phyloP scores from a whole-genome alignment of 169 alveolate species.

The Ichthyophthirius multifiliis region DNA sequence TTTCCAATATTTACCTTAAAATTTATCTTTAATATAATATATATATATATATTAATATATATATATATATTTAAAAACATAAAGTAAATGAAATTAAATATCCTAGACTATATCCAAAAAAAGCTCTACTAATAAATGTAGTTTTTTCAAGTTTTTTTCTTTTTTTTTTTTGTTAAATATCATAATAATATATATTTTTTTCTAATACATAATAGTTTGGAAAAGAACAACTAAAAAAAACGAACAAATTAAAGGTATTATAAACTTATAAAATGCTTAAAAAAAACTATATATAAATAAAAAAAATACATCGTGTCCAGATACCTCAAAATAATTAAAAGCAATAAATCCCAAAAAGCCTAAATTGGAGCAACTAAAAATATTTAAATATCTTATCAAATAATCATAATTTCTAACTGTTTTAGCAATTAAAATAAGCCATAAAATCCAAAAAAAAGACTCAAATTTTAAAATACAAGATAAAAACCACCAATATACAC shows the following conservation, averaged over 20 bases:
- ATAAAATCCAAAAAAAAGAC: slow-evolving; percentile 6
- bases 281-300: neutral
- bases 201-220: neutral
- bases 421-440: slow-evolving; percentile 1
- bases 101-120: neutral
- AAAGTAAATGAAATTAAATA: neutral
- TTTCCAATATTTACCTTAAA: slow-evolving; percentile 3
- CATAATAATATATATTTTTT: neutral
- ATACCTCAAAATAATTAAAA: neutral
- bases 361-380: neutral
- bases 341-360: neutral
- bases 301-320: neutral
- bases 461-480: neutral
- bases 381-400: neutral
- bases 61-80: neutral
- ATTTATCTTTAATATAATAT: neutral
- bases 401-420: neutral
- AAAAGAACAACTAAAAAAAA: neutral
- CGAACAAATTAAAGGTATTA: neutral
- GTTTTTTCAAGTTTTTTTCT: neutral
- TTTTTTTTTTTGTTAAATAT: neutral
- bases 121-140: neutral
- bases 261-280: too few species aligned
- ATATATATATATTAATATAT: neutral
- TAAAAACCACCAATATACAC: slow-evolving; percentile 9